phyloP scores from a whole-genome alignment of 2,329 filamentous ascomycete genomes.

The Xylariaceae sp. region DNA sequence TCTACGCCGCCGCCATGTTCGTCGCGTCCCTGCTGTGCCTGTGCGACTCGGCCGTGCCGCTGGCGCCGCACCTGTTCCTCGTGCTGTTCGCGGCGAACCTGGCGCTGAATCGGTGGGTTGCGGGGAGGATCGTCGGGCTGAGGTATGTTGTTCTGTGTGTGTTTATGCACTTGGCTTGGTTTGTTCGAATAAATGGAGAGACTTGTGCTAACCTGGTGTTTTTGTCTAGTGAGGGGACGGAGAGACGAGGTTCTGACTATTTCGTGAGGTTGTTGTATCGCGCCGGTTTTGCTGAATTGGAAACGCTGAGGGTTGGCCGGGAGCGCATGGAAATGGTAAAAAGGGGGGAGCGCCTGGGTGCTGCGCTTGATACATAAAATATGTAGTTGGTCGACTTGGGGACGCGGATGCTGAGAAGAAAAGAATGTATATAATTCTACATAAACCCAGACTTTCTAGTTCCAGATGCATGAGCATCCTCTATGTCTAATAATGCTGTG shows the following conservation, averaged over 20 bases:
- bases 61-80: slow-evolving; percentile 9
- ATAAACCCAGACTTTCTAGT: background rate
- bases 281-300: slow-evolving; percentile 4
- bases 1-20: slow-evolving; percentile 16
- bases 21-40: slow-evolving; percentile 8
- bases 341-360: too few relatives aligned
- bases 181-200: too few relatives aligned
- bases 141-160: too few relatives aligned
- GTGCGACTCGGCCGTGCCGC: slow-evolving; percentile 6
- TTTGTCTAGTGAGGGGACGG: background rate
- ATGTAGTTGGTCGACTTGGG: background rate
- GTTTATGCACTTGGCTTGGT: too few relatives aligned
- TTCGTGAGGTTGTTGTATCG: background rate
- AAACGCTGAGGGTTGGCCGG: slow-evolving; percentile 3
- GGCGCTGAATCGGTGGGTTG: slow-evolving; percentile 12
- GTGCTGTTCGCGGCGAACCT: slow-evolving; percentile 1
- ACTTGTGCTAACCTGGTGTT: background rate
- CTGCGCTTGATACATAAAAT: background rate
- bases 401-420: background rate
- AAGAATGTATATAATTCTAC: background rate
- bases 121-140: background rate
- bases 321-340: background rate
- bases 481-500: background rate
- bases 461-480: background rate
- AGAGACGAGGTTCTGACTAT: background rate